A percentile compares a stretch with the other conserved stretches of the same genome.
Conservation (phyloP, 2,329 filamentous ascomycete species). For the Huntiella decipiens region DNA sequence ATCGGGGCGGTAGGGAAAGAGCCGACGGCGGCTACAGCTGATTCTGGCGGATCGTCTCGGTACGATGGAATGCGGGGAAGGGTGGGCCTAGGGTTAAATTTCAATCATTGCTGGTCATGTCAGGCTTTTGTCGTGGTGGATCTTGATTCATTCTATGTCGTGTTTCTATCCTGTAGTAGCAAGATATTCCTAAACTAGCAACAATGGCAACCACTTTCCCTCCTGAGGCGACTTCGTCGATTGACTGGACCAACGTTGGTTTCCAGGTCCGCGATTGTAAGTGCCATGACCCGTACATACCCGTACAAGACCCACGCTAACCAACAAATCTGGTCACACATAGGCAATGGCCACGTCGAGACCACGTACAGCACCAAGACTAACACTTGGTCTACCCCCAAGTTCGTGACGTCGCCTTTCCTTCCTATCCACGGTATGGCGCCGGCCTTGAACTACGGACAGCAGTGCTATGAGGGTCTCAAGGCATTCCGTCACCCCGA, state of each 20-base stretch:
- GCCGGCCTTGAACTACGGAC: constrained; percentile 87
- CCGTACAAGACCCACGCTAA: background rate
- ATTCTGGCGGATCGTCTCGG: too few relatives aligned
- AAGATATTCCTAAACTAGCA: background rate
- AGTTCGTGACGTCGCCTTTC: constrained; percentile 67
- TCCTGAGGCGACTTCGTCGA: constrained; percentile 57
- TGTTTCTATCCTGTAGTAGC: too few relatives aligned
- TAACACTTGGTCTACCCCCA: constrained; percentile 56
- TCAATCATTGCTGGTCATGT: too few relatives aligned
- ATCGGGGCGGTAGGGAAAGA: too few relatives aligned
- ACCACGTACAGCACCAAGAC: constrained; percentile 60
- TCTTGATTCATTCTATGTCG: too few relatives aligned
- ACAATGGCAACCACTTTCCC: constrained; percentile 35
- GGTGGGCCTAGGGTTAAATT: too few relatives aligned
- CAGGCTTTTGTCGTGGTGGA: too few relatives aligned
- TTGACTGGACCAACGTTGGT: constrained; percentile 87
- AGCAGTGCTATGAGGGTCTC: constrained; percentile 95
- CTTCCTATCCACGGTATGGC: constrained; percentile 89
- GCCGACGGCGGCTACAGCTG: too few relatives aligned
- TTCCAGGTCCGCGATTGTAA: constrained; percentile 81
- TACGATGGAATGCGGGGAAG: too few relatives aligned
- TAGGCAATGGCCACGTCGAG: constrained; percentile 88
- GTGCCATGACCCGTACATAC: constrained; percentile 12
- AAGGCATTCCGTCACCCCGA: constrained; percentile 80
- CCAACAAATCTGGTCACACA: background rate